Evolutionary conservation across 192 early-diverging fungal genomes (phyloP).

Genomic region (Coemansia sp.): DNA sequence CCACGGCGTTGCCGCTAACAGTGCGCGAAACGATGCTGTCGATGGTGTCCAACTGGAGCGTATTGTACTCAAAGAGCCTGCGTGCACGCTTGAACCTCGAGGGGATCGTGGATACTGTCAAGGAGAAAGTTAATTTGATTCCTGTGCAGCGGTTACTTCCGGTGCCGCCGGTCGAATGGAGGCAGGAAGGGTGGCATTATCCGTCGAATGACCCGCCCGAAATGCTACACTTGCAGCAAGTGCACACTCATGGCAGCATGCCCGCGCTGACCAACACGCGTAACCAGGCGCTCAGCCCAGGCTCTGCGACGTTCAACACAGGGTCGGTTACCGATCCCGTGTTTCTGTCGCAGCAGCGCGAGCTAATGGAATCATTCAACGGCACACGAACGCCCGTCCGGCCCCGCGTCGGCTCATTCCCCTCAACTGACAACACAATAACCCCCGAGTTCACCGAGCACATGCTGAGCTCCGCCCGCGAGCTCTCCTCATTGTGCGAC

Average conservation of each 20-base stretch:
- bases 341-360: conserved; percentile 35
- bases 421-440: conserved; percentile 11
- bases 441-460: conserved; percentile 40
- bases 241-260: conserved; percentile 18
- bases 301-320: neutral
- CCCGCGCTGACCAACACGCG: conserved; percentile 3
- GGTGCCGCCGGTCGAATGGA: conserved; percentile 18
- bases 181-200: conserved; percentile 37
- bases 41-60: conserved; percentile 53
- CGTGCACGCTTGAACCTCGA: conserved; percentile 36
- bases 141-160: conserved; percentile 31
- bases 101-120: conserved; percentile 33
- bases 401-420: neutral
- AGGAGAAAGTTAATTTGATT: conserved; percentile 21
- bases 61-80: conserved; percentile 28
- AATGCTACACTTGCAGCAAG: neutral
- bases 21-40: conserved; percentile 47
- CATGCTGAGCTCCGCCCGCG: conserved; percentile 29
- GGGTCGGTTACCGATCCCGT: conserved; percentile 13
- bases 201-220: conserved; percentile 6
- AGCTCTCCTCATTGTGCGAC: conserved; percentile 40
- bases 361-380: conserved; percentile 19
- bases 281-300: neutral
- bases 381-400: neutral
- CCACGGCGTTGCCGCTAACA: conserved; percentile 25